Percentiles rank a stretch among this genome's conserved stretches.
These are phyloP conservation scores for Chlorella sp. DNA, from an alignment of 139 green algal genomes.

Conservation along the genomic window DNA sequence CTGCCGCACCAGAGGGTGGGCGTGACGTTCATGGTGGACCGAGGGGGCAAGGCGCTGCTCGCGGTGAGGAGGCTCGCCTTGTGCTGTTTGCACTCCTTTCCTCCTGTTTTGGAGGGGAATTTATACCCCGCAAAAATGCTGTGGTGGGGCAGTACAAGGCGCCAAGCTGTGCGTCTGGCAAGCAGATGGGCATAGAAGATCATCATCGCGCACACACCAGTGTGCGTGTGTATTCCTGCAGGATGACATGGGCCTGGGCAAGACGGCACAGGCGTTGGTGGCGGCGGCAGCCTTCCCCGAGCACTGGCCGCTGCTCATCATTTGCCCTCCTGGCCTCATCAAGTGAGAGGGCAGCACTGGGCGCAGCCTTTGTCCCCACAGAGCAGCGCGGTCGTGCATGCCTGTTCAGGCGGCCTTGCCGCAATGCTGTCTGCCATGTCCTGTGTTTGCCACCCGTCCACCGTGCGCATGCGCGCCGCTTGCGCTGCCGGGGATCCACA, in stretches of 20 bases:
- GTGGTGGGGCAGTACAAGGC: too few relatives aligned
- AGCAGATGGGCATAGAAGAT: not conserved
- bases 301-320: conserved; percentile 44
- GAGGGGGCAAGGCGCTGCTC: conserved; percentile 12
- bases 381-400: not conserved
- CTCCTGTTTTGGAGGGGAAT: too few relatives aligned
- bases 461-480: too few relatives aligned
- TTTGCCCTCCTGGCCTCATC: conserved; percentile 37
- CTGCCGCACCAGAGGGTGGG: conserved; percentile 32
- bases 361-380: not conserved
- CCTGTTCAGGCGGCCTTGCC: not conserved
- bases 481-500: too few relatives aligned
- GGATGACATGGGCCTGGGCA: conserved; percentile 48
- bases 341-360: conserved; percentile 5
- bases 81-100: too few relatives aligned
- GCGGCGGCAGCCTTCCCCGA: conserved; percentile 24
- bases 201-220: not conserved
- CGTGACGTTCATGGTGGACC: conserved; percentile 16
- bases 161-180: not conserved
- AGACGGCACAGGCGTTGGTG: conserved; percentile 35
- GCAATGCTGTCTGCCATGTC: not conserved
- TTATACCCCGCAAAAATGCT: too few relatives aligned
- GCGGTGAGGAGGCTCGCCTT: not conserved
- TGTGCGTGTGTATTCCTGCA: conserved; percentile 5
- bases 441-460: not conserved